These are phyloP conservation scores for Crithidia expoeki DNA, from an alignment of 208 protist species.

Conservation along the genomic window DNA sequence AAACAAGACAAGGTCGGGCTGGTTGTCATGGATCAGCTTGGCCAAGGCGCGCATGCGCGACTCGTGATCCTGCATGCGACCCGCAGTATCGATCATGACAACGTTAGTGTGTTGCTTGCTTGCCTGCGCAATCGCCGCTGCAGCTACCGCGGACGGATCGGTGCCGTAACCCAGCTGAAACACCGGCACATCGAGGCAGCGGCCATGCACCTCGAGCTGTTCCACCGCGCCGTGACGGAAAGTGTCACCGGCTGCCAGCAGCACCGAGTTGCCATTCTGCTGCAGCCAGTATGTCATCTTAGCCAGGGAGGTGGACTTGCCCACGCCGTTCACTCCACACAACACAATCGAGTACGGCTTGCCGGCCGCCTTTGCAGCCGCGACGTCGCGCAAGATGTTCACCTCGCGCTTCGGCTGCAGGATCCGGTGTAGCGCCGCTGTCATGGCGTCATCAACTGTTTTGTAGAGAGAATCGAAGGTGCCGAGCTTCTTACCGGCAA, in stretches of 20 bases:
- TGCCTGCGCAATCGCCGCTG: conserved; percentile 93
- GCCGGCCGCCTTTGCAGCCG: conserved; percentile 55
- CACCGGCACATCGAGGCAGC: conserved; percentile 92
- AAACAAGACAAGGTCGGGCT: conserved; percentile 98
- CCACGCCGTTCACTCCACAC: conserved; percentile 99
- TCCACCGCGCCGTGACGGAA: conserved; percentile 99
- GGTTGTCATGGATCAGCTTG: conserved; percentile 97
- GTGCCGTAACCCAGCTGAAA: conserved; percentile 98
- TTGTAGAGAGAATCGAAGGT: conserved; percentile 91
- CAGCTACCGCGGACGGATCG: conserved; percentile 95
- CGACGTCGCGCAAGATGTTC: conserved; percentile 96
- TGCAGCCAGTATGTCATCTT: conserved; percentile 98
- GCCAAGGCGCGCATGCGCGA: conserved; percentile 98
- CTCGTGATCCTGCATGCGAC: conserved; percentile 99
- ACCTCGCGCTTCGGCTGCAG: conserved; percentile 95
- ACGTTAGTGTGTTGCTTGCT: conserved; percentile 91
- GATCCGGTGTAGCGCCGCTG: conserved; percentile 93
- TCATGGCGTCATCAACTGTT: conserved; percentile 85
- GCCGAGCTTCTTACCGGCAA: conserved; percentile 93
- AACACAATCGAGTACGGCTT: conserved; percentile 98
- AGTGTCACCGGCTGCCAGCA: conserved; percentile 99
- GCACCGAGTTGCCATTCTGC: conserved; percentile 90
- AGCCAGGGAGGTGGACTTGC: conserved; percentile 99
- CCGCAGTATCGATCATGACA: conserved; percentile 99
- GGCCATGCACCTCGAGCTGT: conserved; percentile 97